Base-by-base conservation (phyloP, 208 protist species). In the Trypanosoma cruzi region DNA sequence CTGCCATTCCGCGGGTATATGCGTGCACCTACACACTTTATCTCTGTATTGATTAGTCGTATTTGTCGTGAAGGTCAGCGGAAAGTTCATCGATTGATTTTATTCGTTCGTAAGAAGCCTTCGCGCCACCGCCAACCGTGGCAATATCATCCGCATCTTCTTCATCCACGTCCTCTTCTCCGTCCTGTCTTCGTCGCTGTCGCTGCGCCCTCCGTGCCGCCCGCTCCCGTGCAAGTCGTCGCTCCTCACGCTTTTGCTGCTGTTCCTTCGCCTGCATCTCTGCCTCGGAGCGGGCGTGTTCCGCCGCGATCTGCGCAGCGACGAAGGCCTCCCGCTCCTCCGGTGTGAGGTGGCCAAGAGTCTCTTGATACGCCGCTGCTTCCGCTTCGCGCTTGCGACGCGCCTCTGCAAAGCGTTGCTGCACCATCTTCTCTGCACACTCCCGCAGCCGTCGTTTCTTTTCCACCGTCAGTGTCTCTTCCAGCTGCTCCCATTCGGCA, bases 261-360 rank as follows among this genome's bases (percentile, higher is more conserved):
- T 57, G 60, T 68, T 82, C 78, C 53, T 78, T 68, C 53, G 67
- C 64, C 34, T 60, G 64, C 6, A 80, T 29, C 32, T 83, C 71
- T 1, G 74, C 69, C 55, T 80, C 79, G 20, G 32, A 71, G 31
- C 70, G 78, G 62, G 48, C 60, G 52, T 82, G 60, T 56, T 87
- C 80, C 56, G 74, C 75, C 53, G 71, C 70, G 26, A 75, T 75
- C 62, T 84, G 78, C 34, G 71, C 79, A 20, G 62, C 66, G 37
- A 87, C 46, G 46, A 90, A 86, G n/a, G 64, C 75, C 16, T 76
- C 74, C 8, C 81, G 80, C 62, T 86, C 81, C 67, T 74, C 84
- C 40, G 66, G 61, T 2, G 73, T 49, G 71, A 86, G 73, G 42
- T 73, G 50, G 16, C 62, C 61, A 63, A 90, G 80, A 46, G 70